Base-by-base conservation (phyloP, 2,329 filamentous ascomycete genomes). In the Didymella arachidicola region DNA sequence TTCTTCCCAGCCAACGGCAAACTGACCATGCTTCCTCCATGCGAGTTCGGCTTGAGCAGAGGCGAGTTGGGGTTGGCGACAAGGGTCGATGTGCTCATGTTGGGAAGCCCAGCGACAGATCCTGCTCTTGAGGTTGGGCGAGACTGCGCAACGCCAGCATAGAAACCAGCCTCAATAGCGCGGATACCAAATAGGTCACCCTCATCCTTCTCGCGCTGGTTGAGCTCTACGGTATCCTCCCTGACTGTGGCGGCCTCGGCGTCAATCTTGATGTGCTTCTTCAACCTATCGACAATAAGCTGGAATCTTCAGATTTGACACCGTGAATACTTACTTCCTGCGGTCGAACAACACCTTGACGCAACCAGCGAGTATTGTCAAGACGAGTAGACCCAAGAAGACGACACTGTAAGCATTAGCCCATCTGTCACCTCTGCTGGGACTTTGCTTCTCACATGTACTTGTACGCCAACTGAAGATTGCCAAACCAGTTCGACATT, bases 101-200 rank as follows among this genome's bases (percentile, higher is more conserved):
- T 63, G 30, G 70, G 68, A 29, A 63, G 64, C 22, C 66, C 68
- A 19, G 62, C 57, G 27, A 70, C 53, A 7, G 75, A 77, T 61
- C 68, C 69, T 16, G 74, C 69, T 67, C 72, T 70, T 59, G 76
- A 77, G 11, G 68, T 71, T 22, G 76, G 76, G 42, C 74, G 73
- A 25, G 77, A 79, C 51, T 78, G 76, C 26, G 73, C 70, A 11
- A 79, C 73, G 48, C 77, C 76, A 45, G 74, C 77, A 48, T 70
- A 78, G 64, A 76, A 79, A n/a, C 76, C 77, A 36, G 76, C 75
- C 64, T 79, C 77, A 32, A 78, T 74, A 55, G 77, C 76, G n/a
- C 77, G 74, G 42, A 78, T 66, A 45, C 76, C 76, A 50, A 79
- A 78, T 2, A 77, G 65, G 49, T 79, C 76, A 16, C 76, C 76